phyloP scores from a whole-genome alignment of 371 early-diverging fungal genomes.

The Saksenaea oblongispora region DNA sequence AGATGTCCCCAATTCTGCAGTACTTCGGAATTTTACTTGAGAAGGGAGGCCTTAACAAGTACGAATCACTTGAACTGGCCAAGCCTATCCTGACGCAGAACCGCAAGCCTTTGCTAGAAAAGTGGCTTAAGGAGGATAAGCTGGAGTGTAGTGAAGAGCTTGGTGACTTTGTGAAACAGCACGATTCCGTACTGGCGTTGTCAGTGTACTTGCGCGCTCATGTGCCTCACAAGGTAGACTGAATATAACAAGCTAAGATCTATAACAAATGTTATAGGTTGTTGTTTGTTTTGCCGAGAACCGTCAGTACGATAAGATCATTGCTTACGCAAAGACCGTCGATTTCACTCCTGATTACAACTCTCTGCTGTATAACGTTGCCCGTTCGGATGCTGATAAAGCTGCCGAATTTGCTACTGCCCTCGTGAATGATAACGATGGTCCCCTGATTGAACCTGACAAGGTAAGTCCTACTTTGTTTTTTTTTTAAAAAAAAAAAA shows the following conservation, averaged over 20 bases:
- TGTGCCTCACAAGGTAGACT: constrained; percentile 76
- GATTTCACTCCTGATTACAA: constrained; percentile 92
- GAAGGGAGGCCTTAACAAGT: constrained; percentile 92
- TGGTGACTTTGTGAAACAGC: constrained; percentile 94
- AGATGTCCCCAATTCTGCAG: constrained; percentile 92
- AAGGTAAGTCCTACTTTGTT: constrained; percentile 48
- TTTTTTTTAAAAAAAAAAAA: too few relatives aligned
- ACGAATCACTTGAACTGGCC: constrained; percentile 93
- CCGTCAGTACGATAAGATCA: constrained; percentile 93
- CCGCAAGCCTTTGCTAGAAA: constrained; percentile 92
- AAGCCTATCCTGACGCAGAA: constrained; percentile 92
- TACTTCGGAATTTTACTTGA: constrained; percentile 98
- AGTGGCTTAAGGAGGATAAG: constrained; percentile 98
- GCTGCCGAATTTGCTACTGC: constrained; percentile 90
- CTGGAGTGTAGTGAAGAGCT: constrained; percentile 96
- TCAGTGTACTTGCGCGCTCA: constrained; percentile 95
- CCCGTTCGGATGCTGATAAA: constrained; percentile 91
- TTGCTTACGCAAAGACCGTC: constrained; percentile 92
- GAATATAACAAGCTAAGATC: neutral
- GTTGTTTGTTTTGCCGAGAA: constrained; percentile 97
- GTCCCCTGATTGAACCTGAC: constrained; percentile 86
- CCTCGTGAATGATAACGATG: constrained; percentile 82
- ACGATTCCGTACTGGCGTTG: constrained; percentile 86
- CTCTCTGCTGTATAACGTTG: constrained; percentile 84
- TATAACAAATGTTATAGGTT: constrained; percentile 38